A percentile compares a stretch with the other conserved stretches of the same genome.
Evolutionary conservation across 257 asterid genomes (phyloP).

Genomic region (Solanum dulcamara): DNA sequence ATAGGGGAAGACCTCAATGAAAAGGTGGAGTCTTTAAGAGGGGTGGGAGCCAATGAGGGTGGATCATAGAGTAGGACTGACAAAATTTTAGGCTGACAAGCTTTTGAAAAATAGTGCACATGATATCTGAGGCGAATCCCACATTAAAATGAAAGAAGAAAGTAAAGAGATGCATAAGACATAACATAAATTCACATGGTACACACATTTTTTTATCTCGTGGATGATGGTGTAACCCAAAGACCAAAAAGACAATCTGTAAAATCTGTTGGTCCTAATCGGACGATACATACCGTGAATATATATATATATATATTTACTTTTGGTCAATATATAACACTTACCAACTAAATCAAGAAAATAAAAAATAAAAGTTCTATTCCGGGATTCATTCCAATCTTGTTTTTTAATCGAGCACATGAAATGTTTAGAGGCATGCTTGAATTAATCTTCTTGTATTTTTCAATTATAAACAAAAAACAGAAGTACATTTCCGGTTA

Average conservation of each 20-base stretch:
- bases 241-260: neutral
- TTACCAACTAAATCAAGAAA: neutral
- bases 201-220: neutral
- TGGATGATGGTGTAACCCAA: neutral
- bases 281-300: neutral
- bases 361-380: neutral
- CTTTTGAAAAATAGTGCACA: neutral
- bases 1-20: neutral
- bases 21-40: neutral
- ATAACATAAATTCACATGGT: neutral
- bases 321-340: neutral
- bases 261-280: neutral
- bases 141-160: neutral
- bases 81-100: neutral
- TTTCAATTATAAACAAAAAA: neutral
- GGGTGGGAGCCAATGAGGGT: neutral
- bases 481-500: neutral
- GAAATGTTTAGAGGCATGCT: neutral
- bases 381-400: neutral
- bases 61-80: neutral
- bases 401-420: neutral
- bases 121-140: neutral
- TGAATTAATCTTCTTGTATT: neutral
- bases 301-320: neutral
- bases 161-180: neutral